Evolutionary conservation across 345 rosid genomes (phyloP), one percentile per base, ranked within the genome.

Genomic region (Citrus reticulata): DNA sequence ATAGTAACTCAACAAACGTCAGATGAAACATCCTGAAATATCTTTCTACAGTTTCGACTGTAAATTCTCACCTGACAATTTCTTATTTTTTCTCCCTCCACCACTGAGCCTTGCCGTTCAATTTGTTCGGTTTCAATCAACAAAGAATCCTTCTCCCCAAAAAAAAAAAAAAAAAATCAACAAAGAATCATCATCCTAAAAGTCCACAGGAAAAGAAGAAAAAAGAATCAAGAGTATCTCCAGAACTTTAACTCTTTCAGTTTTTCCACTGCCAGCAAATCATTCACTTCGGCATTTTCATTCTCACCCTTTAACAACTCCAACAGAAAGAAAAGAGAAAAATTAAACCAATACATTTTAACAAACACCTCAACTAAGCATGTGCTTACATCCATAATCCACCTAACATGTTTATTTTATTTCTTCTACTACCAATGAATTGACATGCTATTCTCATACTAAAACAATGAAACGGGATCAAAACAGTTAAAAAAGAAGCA

Each of bases 41-140:
- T 54, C 64, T 62, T 39, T 61, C 40, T 14, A 69, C 59, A 39
- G 37, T 71, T 62, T 55, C 24, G 24, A 59, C 59, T 32, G 68
- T 0, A 72, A 34, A 37, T 19, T 58, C 68, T 70, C 73, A 87
- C 87, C 85, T 80, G 72, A 78, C 70, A 73, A 76, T 29, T 68
- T 68, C 72, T 81, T 76, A 60, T 74, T 70, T 73, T 39, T 73
- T 25, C 81, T 40, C 51, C 46, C 65, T 40, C 77, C 27, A 19
- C 73, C 27, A 75, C 35, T 16, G 81, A 40, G 27, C 73, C 72
- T 68, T 73, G 79, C 67, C 74, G 74, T 32, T 73, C 78, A 37
- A 7, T 25, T 51, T 37, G 37, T 59, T 65, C 32, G 25, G 9
- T 76, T 63, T 83, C 70, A 68, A 77, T 60, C 59, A 78, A 76